phyloP scores from a whole-genome alignment of 306 rosid species.

The Gastrolobium bilobum region DNA sequence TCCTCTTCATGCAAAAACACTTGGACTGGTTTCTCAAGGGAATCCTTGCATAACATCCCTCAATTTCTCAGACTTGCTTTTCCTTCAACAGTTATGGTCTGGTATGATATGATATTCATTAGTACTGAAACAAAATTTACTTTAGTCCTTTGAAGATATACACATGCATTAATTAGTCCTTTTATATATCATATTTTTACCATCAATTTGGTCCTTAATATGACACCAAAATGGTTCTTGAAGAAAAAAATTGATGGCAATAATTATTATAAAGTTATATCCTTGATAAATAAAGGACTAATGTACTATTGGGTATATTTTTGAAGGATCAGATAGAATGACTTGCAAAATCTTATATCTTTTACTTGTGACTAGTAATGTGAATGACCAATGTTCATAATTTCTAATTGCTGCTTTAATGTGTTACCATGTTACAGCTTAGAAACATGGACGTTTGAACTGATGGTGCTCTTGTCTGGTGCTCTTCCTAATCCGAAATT shows the following conservation, averaged over 20 bases:
- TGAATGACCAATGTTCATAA: not conserved
- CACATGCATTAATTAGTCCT: not conserved
- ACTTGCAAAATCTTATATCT: not conserved
- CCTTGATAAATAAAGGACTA: not conserved
- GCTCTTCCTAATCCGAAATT: conserved; percentile 67
- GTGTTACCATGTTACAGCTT: conserved; percentile 56
- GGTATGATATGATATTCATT: conserved; percentile 41
- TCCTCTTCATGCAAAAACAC: conserved; percentile 66
- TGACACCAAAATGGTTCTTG: not conserved
- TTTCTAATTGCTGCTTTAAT: conserved; percentile 16
- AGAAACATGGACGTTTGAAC: conserved; percentile 73
- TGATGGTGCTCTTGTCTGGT: conserved; percentile 69
- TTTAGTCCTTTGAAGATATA: not conserved
- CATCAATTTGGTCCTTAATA: not conserved
- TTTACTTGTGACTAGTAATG: conserved; percentile 18
- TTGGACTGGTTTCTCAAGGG: conserved; percentile 78
- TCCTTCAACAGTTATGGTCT: conserved; percentile 73
- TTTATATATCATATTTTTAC: not conserved
- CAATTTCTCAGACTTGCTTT: conserved; percentile 64
- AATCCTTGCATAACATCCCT: conserved; percentile 59
- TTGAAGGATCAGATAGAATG: not conserved
- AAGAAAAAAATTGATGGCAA: not conserved
- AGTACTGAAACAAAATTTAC: not conserved
- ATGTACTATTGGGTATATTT: not conserved
- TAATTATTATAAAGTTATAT: not conserved